Percentiles rank a stretch among this genome's conserved stretches.
These are phyloP conservation scores for Pseudonitzschia pungens DNA, from an alignment of 108 stramenopile species.

Conservation along the genomic window DNA sequence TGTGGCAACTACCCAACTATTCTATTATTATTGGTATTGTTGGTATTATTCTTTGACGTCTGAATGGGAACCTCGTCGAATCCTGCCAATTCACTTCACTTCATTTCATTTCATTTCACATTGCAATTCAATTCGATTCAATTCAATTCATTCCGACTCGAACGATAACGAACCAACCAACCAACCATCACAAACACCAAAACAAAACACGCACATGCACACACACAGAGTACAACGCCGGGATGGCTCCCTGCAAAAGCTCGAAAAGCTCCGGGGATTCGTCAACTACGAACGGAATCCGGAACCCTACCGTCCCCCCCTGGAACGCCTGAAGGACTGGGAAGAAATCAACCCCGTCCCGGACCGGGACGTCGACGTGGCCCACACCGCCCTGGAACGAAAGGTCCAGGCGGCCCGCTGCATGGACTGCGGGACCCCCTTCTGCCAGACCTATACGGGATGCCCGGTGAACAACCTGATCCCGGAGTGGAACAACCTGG, in stretches of 20 bases:
- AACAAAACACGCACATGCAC: background rate
- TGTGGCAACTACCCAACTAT: too few species aligned
- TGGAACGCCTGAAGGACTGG: constrained; percentile 93
- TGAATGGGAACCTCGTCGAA: too few species aligned
- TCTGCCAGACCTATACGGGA: constrained; percentile 96
- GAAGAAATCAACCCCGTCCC: constrained; percentile 90
- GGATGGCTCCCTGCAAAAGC: constrained; percentile 80
- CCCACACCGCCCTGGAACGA: constrained; percentile 86
- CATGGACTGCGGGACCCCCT: constrained; percentile 99
- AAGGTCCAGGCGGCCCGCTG: constrained; percentile 94
- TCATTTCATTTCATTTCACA: too few species aligned
- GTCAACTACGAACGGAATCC: constrained; percentile 95
- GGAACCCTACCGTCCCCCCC: constrained; percentile 92
- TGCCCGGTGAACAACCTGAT: constrained; percentile 97
- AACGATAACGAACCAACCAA: too few species aligned
- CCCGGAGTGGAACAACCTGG: constrained; percentile 98
- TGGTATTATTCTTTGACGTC: too few species aligned
- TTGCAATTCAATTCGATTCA: too few species aligned
- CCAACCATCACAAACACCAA: too few species aligned
- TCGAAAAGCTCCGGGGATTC: constrained; percentile 93
- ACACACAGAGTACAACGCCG: constrained; percentile 82
- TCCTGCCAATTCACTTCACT: too few species aligned
- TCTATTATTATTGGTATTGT: too few species aligned
- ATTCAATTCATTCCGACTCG: too few species aligned
- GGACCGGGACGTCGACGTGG: constrained; percentile 58